A percentile compares a stretch with the other conserved stretches of the same genome.
Conservation (phyloP, 805 yeast species). For the Saccharomyces cerevisiae region DNA sequence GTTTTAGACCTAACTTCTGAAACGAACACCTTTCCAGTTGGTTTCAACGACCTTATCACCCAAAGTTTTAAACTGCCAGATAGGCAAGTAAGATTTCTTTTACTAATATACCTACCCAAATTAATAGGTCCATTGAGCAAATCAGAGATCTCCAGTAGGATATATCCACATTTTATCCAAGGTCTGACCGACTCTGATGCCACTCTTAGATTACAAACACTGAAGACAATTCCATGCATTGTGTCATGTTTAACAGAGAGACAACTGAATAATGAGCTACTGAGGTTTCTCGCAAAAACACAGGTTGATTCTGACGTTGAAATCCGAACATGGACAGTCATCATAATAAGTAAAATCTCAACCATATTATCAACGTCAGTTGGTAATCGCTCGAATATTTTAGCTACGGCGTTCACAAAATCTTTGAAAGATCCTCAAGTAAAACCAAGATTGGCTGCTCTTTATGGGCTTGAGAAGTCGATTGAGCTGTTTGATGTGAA, state of each 20-base stretch:
- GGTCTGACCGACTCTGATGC: conserved; percentile 84
- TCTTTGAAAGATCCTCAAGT: conserved; percentile 72
- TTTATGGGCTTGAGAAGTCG: conserved; percentile 61
- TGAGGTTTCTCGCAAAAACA: conserved; percentile 63
- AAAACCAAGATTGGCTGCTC: conserved; percentile 67
- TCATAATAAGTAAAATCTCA: conserved; percentile 20
- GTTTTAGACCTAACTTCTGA: conserved; percentile 32
- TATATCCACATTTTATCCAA: conserved; percentile 60
- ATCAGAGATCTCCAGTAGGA: conserved; percentile 55
- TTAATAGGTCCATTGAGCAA: conserved; percentile 45
- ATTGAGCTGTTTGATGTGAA: conserved; percentile 62
- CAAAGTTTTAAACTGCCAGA: conserved; percentile 59
- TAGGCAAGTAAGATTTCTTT: conserved; percentile 65
- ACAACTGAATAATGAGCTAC: conserved; percentile 77
- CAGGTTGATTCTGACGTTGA: conserved; percentile 27
- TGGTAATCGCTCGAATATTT: conserved; percentile 51
- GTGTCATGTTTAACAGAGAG: conserved; percentile 63
- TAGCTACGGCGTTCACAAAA: conserved; percentile 80
- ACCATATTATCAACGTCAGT: conserved; percentile 23
- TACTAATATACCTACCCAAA: conserved; percentile 55
- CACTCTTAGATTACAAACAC: conserved; percentile 70
- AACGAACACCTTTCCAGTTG: conserved; percentile 28
- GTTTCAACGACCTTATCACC: conserved; percentile 51
- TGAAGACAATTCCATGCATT: conserved; percentile 46
- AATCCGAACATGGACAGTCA: conserved; percentile 27